Evolutionary conservation across 345 rosid genomes (phyloP).

Genomic region (Mangifera indica): DNA sequence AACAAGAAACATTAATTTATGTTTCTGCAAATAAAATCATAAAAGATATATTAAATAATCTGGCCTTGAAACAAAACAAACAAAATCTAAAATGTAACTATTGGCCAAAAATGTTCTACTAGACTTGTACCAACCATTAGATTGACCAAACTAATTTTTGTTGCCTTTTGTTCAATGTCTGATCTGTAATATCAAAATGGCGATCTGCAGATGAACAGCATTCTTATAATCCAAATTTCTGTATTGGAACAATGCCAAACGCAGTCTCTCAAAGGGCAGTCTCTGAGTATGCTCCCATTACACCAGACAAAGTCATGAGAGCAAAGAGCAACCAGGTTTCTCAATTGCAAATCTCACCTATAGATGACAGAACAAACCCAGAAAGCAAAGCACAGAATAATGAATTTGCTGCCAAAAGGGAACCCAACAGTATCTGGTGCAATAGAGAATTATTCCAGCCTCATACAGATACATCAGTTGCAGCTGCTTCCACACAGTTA

Average conservation of each 20-base stretch:
- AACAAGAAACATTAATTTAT: background rate
- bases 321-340: constrained; percentile 19
- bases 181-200: constrained; percentile 9
- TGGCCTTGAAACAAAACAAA: too few species aligned
- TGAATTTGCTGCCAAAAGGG: constrained; percentile 15
- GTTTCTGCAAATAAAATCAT: too few species aligned
- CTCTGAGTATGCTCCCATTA: constrained; percentile 45
- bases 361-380: constrained; percentile 19
- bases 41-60: too few species aligned
- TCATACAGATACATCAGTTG: constrained; percentile 30
- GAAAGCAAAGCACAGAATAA: constrained; percentile 25
- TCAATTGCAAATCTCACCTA: constrained; percentile 18
- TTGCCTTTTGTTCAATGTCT: background rate
- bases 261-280: constrained; percentile 15
- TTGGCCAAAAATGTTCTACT: too few species aligned
- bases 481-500: constrained; percentile 12
- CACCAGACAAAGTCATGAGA: constrained; percentile 47
- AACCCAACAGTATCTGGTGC: constrained; percentile 18
- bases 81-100: too few species aligned
- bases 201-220: constrained; percentile 30
- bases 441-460: constrained; percentile 24
- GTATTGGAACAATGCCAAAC: constrained; percentile 22
- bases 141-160: background rate
- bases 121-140: too few species aligned
- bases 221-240: constrained; percentile 34